Conservation (phyloP, 805 yeast species). For the Aciculoconidium aculeatum region DNA sequence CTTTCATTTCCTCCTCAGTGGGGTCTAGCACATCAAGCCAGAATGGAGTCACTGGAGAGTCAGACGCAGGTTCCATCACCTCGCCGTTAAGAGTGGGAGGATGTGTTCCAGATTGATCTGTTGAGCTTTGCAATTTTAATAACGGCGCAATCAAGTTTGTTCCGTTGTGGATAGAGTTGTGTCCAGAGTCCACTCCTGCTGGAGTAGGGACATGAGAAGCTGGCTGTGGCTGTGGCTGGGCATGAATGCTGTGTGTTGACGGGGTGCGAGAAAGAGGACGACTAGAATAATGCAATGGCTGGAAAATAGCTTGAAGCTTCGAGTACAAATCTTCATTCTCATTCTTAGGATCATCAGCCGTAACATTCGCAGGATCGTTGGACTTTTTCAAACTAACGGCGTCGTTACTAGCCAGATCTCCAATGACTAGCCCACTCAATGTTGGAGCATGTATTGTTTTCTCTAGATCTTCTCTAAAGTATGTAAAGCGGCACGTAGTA, state of each 20-base stretch:
- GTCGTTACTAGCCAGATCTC: constrained; percentile 16
- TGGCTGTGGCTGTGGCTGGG: too few species aligned
- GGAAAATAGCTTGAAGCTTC: constrained; percentile 19
- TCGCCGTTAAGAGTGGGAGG: constrained; percentile 12
- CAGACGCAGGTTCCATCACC: constrained; percentile 6
- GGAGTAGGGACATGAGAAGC: too few species aligned
- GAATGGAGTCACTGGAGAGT: constrained; percentile 25
- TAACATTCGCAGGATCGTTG: background rate
- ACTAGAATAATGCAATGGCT: constrained; percentile 16
- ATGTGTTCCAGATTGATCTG: constrained; percentile 9
- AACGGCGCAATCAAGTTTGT: too few species aligned
- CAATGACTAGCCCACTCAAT: constrained; percentile 58
- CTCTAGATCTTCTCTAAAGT: constrained; percentile 83
- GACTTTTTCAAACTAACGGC: background rate
- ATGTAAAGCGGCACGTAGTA: constrained; percentile 65
- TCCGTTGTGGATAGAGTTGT: constrained; percentile 3
- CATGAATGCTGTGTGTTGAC: too few species aligned
- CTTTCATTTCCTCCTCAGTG: constrained; percentile 95
- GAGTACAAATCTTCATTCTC: constrained; percentile 3
- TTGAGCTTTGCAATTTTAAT: constrained; percentile 3
- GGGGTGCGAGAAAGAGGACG: constrained; percentile 6
- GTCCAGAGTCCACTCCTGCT: constrained; percentile 2
- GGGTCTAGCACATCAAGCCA: constrained; percentile 94
- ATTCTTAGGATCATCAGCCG: constrained; percentile 5
- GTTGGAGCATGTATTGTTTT: constrained; percentile 89